Conservation (phyloP, 768 basidiomycete genomes). For the Collybia nuda region DNA sequence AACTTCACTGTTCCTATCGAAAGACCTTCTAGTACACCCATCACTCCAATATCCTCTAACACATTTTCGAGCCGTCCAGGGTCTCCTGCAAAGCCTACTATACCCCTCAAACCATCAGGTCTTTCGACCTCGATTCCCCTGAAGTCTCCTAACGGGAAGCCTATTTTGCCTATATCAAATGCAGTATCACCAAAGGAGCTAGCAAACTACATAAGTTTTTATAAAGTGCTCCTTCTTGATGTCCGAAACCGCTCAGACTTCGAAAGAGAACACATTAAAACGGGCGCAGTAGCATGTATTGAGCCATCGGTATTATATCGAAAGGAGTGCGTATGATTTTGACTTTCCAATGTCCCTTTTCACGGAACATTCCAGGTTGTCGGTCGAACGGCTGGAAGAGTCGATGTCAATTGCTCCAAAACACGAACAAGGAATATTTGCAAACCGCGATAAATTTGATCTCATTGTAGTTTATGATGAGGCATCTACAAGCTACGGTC, state of each 20-base stretch:
- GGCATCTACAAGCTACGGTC: slow-evolving; percentile 51
- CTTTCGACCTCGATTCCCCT: slow-evolving; percentile 29
- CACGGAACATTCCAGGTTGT: slow-evolving; percentile 47
- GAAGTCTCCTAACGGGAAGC: slow-evolving; percentile 35
- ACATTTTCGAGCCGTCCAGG: slow-evolving; percentile 62
- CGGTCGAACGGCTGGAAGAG: slow-evolving; percentile 67
- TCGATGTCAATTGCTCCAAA: slow-evolving; percentile 70
- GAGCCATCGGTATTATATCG: slow-evolving; percentile 78
- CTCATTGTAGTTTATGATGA: slow-evolving; percentile 85
- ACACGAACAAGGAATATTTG: slow-evolving; percentile 72
- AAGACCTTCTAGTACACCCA: slow-evolving; percentile 71
- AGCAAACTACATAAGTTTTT: slow-evolving; percentile 51
- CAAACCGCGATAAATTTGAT: slow-evolving; percentile 85
- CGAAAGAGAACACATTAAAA: slow-evolving; percentile 69
- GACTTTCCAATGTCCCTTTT: slow-evolving; percentile 2
- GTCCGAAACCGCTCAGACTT: slow-evolving; percentile 80
- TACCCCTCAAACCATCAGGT: slow-evolving; percentile 41
- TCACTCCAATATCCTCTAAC: slow-evolving; percentile 50
- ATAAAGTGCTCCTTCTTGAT: slow-evolving; percentile 77
- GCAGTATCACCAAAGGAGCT: slow-evolving; percentile 61
- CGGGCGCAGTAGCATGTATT: slow-evolving; percentile 73
- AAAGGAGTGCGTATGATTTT: slow-evolving; percentile 51
- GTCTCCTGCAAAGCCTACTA: slow-evolving; percentile 44
- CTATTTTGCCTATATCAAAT: slow-evolving; percentile 58
- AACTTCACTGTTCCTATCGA: slow-evolving; percentile 44